Base-by-base conservation (phyloP, 192 early-diverging fungal genomes). In the Thoreauomyces humboldtii region DNA sequence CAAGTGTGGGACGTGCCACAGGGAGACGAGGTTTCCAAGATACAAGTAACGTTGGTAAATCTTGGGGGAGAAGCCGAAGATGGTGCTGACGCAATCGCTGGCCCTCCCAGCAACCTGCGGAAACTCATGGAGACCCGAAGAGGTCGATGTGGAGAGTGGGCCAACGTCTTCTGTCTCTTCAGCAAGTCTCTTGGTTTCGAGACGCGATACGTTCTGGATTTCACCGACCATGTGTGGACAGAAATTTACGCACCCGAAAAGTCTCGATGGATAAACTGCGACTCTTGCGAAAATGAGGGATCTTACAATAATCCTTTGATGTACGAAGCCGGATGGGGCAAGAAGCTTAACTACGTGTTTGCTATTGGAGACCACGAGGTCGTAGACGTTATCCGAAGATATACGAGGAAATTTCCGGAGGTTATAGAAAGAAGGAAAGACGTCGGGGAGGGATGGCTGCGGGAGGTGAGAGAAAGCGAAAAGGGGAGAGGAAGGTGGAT, bases 111-210 rank as follows among this genome's bases (percentile, higher is more conserved):
- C 67, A 57, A 69, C 41, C 60, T 47, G 11, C 14, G 27, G 15
- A 67, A 59, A 47, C 51, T 78, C 14, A 54, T 77, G 67, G 31
- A 78, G 41, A 77, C 74, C 15, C 50, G 75, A 43, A 25, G 58
- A 15, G 77, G 77, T 17, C 63, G 77, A 12, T 79, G 77, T 51
- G 77, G 77, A 12, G 77, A 79, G 43, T 79, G 72, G 75, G 77
- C 77, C 2, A 77, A 77, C 31, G 56, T 73, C 14, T 79, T 79
- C 48, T 37, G 47, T 0, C 47, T 78, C 17, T 61, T 79, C 27
- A 44, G 35, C 28, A 60, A 45, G 19, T 29, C 75, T 19, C 61
- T 79, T 63, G 77, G 77, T 11, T 74, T 78, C 28, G 77, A 79
- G 25, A 62, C 70, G 12, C 73, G 77, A 11, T 79, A 79, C 37